Conservation (phyloP, 2,329 filamentous ascomycete genomes). For the Colletotrichum lupini region DNA sequence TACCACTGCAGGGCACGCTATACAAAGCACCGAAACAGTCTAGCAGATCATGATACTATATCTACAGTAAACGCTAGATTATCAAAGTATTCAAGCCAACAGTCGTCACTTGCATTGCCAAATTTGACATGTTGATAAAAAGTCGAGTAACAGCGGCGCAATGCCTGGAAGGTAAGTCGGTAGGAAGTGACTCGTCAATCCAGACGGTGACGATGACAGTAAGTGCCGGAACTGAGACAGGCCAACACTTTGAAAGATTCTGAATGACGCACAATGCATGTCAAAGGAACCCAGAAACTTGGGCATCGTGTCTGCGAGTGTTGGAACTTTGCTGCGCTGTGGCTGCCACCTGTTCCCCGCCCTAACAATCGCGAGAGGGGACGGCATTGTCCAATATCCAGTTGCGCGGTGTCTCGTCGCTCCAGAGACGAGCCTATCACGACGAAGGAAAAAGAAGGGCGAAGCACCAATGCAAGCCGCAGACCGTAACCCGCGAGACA, state of each 20-base stretch:
- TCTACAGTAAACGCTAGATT: not conserved
- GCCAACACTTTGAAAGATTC: not conserved
- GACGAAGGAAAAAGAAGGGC: too few species aligned
- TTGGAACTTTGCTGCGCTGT: not conserved
- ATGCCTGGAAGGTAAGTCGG: not conserved
- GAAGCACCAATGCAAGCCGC: too few species aligned
- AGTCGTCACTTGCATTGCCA: not conserved
- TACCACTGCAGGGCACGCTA: not conserved
- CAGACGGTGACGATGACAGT: not conserved
- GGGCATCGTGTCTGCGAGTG: not conserved
- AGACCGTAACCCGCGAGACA: constrained; percentile 1
- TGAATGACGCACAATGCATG: not conserved
- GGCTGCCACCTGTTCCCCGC: not conserved
- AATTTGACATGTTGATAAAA: not conserved
- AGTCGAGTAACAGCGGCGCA: not conserved
- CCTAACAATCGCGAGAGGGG: not conserved
- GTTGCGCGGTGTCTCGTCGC: not conserved
- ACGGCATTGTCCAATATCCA: constrained; percentile 11
- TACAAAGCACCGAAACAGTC: not conserved
- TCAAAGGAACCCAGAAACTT: not conserved
- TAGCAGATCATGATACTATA: not conserved
- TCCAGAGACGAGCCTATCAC: constrained; percentile 6
- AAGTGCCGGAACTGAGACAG: not conserved
- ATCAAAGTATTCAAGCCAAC: not conserved
- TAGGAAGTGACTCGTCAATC: not conserved